These are phyloP conservation scores for Chytridium lagenaria DNA, from an alignment of 371 early-diverging fungal genomes.

Conservation along the genomic window DNA sequence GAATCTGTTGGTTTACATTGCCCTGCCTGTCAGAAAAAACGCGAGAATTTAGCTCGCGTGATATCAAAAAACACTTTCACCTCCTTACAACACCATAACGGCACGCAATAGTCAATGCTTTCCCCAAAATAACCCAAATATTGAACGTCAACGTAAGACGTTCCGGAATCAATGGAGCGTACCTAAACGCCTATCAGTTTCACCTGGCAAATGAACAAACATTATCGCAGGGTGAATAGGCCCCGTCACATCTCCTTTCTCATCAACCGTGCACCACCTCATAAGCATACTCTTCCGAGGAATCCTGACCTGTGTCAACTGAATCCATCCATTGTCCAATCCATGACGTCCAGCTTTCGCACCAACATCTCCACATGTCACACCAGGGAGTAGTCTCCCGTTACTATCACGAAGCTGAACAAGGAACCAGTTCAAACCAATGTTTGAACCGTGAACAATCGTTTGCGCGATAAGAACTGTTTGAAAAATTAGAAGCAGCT, in stretches of 20 bases:
- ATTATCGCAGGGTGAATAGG: constrained; percentile 34
- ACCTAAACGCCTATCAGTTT: constrained; percentile 76
- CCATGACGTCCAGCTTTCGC: constrained; percentile 78
- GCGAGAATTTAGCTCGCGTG: too few relatives aligned
- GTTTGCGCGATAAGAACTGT: constrained; percentile 84
- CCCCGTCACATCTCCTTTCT: constrained; percentile 55
- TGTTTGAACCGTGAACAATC: constrained; percentile 72
- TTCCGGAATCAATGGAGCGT: constrained; percentile 69
- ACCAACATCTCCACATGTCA: constrained; percentile 86
- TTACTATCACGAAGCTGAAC: constrained; percentile 80
- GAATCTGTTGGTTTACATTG: constrained; percentile 67
- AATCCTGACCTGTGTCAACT: constrained; percentile 78
- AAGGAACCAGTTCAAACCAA: constrained; percentile 83
- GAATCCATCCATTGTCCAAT: constrained; percentile 86
- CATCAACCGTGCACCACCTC: constrained; percentile 75
- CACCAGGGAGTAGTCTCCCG: constrained; percentile 75
- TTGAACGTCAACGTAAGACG: constrained; percentile 56
- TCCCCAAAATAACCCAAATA: constrained; percentile 53
- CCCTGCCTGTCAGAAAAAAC: constrained; percentile 55
- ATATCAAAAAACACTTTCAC: too few relatives aligned
- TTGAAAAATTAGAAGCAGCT: too few relatives aligned
- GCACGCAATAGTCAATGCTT: constrained; percentile 67
- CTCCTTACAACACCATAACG: constrained; percentile 70
- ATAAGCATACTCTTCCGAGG: constrained; percentile 82
- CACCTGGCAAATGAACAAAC: constrained; percentile 51